These are phyloP conservation scores for Isoetes taiwanensis DNA, from an alignment of 75 land plant genomes.

Conservation along the genomic window DNA sequence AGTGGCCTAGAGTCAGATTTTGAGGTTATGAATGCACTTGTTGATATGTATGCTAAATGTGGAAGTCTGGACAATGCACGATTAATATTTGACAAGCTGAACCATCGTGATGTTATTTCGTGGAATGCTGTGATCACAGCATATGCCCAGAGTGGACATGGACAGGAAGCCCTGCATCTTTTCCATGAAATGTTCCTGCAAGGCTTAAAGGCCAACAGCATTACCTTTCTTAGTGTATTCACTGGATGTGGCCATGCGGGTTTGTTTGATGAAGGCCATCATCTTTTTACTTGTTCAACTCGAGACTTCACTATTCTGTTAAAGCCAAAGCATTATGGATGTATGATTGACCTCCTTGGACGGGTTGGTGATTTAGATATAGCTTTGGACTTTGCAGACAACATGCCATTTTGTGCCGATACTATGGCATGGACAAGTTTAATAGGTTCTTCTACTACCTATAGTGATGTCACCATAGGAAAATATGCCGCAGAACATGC, in stretches of 20 bases:
- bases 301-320: not conserved
- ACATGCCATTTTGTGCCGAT: too few relatives aligned
- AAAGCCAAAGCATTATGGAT: conserved; percentile 8
- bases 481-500: too few relatives aligned
- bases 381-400: too few relatives aligned
- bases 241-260: conserved; percentile 43
- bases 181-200: not conserved
- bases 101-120: not conserved
- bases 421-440: too few relatives aligned
- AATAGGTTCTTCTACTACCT: too few relatives aligned
- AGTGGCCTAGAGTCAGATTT: too few relatives aligned
- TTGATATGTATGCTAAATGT: conserved; percentile 5
- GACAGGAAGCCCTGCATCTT: not conserved
- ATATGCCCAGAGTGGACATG: conserved; percentile 5
- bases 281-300: conserved; percentile 16
- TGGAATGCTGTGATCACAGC: conserved; percentile 1
- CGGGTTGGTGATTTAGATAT: not conserved
- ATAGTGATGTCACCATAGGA: too few relatives aligned
- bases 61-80: not conserved
- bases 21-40: not conserved
- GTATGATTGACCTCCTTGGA: conserved; percentile 7
- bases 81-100: not conserved
- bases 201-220: conserved; percentile 20
- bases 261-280: conserved; percentile 29
- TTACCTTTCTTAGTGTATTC: too few relatives aligned